Evolutionary conservation across 1,139 yeast genomes (phyloP).

Genomic region (Nakaseomyces bracarensis): DNA sequence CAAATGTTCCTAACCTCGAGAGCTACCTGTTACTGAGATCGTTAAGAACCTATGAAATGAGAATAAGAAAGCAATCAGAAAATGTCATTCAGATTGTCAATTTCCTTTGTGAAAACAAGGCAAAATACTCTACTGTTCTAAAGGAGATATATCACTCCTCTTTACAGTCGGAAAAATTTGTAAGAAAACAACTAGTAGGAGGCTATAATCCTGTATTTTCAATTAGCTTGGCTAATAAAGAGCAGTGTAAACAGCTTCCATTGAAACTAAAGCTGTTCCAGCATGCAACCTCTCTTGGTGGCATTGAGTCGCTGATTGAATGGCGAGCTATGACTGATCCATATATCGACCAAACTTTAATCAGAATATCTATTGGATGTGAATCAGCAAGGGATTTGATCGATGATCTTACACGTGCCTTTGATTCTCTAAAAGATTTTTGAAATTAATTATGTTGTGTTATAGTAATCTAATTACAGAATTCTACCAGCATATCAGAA

Average conservation of each 20-base stretch:
- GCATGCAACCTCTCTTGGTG: constrained; percentile 91
- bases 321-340: constrained; percentile 79
- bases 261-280: constrained; percentile 60
- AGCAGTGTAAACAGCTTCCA: constrained; percentile 58
- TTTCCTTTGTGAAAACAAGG: constrained; percentile 44
- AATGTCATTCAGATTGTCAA: constrained; percentile 57
- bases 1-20: constrained; percentile 72
- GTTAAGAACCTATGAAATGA: constrained; percentile 65
- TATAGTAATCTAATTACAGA: no score
- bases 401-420: constrained; percentile 47
- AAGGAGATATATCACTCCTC: constrained; percentile 59
- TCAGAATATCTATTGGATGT: constrained; percentile 72
- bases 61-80: constrained; percentile 58
- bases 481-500: no score
- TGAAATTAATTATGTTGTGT: neutral
- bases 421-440: constrained; percentile 22
- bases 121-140: constrained; percentile 40
- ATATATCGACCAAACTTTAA: constrained; percentile 43
- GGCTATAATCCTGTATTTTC: constrained; percentile 74
- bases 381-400: constrained; percentile 70
- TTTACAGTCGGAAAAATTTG: constrained; percentile 57
- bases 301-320: constrained; percentile 85
- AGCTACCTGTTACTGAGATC: constrained; percentile 68
- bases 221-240: constrained; percentile 44
- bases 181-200: constrained; percentile 52